These are phyloP conservation scores for Hypoxylon lienhwacheense DNA, from an alignment of 495 filamentous ascomycete genomes.

Conservation along the genomic window DNA sequence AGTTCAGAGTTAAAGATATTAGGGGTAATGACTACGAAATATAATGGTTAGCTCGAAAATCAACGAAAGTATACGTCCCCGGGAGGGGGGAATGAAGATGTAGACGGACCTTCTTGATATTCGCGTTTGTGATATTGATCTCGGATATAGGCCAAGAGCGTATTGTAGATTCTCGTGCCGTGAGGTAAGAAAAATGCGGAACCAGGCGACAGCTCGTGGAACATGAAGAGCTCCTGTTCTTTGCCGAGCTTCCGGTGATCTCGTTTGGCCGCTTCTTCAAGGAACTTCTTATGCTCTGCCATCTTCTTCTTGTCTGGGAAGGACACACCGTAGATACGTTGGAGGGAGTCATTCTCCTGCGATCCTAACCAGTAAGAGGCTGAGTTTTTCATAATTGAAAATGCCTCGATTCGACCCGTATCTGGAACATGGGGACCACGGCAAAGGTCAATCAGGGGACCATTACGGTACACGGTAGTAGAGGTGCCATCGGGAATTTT, in stretches of 20 bases:
- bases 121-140: constrained; percentile 90
- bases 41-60: not conserved
- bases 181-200: constrained; percentile 94
- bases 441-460: constrained; percentile 54
- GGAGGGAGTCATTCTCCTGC: constrained; percentile 86
- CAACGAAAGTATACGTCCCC: not conserved
- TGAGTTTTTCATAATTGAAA: constrained; percentile 91
- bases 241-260: constrained; percentile 89
- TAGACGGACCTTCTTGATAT: constrained; percentile 68
- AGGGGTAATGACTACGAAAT: constrained; percentile 70
- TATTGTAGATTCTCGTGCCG: constrained; percentile 89
- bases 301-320: constrained; percentile 97
- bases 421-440: constrained; percentile 84
- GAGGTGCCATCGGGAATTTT: constrained; percentile 84
- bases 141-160: constrained; percentile 74
- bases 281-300: constrained; percentile 84
- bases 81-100: not conserved
- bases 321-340: constrained; percentile 93
- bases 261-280: constrained; percentile 94
- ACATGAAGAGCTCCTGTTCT: constrained; percentile 97
- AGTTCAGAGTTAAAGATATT: constrained; percentile 92
- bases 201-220: constrained; percentile 86
- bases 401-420: constrained; percentile 88
- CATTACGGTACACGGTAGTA: constrained; percentile 88
- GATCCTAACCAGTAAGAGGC: constrained; percentile 97